Evolutionary conservation across 371 early-diverging fungal genomes (phyloP).

Genomic region (Rhizopus microsporus): DNA sequence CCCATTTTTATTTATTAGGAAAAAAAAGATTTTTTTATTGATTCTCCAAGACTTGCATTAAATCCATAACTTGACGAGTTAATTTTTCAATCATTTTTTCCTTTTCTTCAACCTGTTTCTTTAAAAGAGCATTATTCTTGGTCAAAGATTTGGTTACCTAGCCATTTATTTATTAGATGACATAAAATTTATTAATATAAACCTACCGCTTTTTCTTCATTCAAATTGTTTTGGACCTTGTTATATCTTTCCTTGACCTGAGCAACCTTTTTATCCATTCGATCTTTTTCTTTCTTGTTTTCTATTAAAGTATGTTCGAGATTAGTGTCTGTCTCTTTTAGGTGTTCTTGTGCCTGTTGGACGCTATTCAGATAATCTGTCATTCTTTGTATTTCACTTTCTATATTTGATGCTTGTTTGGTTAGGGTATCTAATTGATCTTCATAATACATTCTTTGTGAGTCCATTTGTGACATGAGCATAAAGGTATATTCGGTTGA

Average conservation of each 20-base stretch:
- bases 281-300: slow-evolving; percentile 12
- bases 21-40: not conserved
- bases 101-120: slow-evolving; percentile 23
- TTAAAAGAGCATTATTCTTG: slow-evolving; percentile 27
- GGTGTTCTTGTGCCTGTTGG: slow-evolving; percentile 14
- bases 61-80: slow-evolving; percentile 42
- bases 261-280: slow-evolving; percentile 10
- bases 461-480: slow-evolving; percentile 80
- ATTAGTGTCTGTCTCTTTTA: slow-evolving; percentile 3
- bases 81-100: slow-evolving; percentile 28
- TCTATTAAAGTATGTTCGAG: slow-evolving; percentile 7
- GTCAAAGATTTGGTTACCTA: slow-evolving; percentile 30
- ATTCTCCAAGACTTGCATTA: slow-evolving; percentile 39
- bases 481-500: slow-evolving; percentile 77
- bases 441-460: slow-evolving; percentile 86
- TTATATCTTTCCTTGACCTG: slow-evolving; percentile 18
- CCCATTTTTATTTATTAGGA: slow-evolving; percentile 52
- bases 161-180: no score
- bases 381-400: slow-evolving; percentile 17
- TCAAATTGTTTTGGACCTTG: slow-evolving; percentile 21
- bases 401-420: slow-evolving; percentile 38
- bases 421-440: slow-evolving; percentile 61
- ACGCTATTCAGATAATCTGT: slow-evolving; percentile 15
- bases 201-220: slow-evolving; percentile 38
- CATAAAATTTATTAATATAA: not conserved